These are phyloP conservation scores for Scedosporium minutisporum DNA, from an alignment of 2,329 filamentous ascomycete species.

Conservation along the genomic window DNA sequence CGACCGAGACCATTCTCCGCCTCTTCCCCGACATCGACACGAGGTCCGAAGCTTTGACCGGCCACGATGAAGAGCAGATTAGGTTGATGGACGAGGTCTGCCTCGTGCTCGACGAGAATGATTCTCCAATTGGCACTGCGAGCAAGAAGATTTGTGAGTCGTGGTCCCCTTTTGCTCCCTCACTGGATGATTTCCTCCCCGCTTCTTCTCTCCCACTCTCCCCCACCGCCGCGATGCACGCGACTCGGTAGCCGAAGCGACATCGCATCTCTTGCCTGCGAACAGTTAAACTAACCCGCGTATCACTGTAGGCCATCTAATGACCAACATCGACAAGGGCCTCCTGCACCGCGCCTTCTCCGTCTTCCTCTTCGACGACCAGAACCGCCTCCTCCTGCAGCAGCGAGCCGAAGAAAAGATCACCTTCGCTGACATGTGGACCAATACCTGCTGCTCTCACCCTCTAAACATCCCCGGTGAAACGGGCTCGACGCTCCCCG, in stretches of 20 bases:
- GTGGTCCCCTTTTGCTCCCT: not conserved
- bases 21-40: constrained; percentile 80
- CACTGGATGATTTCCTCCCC: not conserved
- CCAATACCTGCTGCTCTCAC: constrained; percentile 98
- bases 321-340: constrained; percentile 96
- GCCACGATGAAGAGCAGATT: constrained; percentile 96
- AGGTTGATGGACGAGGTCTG: constrained; percentile 98
- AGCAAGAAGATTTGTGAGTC: constrained; percentile 93
- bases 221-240: not conserved
- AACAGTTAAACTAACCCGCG: not conserved
- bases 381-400: constrained; percentile 87
- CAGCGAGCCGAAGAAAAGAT: constrained; percentile 96
- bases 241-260: not conserved
- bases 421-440: constrained; percentile 99
- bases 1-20: constrained; percentile 73
- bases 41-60: constrained; percentile 65
- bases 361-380: constrained; percentile 91
- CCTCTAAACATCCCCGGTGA: constrained; percentile 85
- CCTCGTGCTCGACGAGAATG: constrained; percentile 90
- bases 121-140: constrained; percentile 85
- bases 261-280: not conserved
- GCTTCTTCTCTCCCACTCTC: not conserved
- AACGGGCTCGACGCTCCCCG: constrained; percentile 72
- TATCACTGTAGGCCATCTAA: constrained; percentile 66
- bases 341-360: constrained; percentile 96